These are phyloP conservation scores for Fusarium anthophilum DNA, from an alignment of 2,329 filamentous ascomycete species.

Conservation along the genomic window DNA sequence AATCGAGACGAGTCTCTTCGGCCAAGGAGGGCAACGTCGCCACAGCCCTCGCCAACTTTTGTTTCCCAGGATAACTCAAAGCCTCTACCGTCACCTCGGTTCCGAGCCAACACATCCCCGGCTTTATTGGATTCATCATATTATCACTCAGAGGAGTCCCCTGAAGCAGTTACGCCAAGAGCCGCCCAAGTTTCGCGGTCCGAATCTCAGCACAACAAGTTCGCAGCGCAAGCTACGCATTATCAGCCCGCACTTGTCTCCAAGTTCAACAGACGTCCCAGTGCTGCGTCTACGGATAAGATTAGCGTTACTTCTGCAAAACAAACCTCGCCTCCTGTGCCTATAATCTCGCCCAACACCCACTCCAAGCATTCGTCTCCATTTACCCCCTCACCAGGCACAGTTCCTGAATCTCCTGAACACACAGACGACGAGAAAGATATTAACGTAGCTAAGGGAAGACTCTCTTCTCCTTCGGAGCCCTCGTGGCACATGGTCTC, in stretches of 20 bases:
- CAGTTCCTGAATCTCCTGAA: slow-evolving; percentile 55
- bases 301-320: background rate
- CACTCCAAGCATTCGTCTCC: slow-evolving; percentile 30
- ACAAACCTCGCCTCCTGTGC: slow-evolving; percentile 22
- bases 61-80: slow-evolving; percentile 5
- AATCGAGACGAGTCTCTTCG: slow-evolving; percentile 46
- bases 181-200: slow-evolving; percentile 20
- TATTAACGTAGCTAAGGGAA: slow-evolving; percentile 39
- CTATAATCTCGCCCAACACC: slow-evolving; percentile 1
- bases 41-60: slow-evolving; percentile 59
- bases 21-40: slow-evolving; percentile 60
- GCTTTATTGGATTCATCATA: slow-evolving; percentile 53
- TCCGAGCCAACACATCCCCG: slow-evolving; percentile 66
- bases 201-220: slow-evolving; percentile 9
- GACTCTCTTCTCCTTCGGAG: slow-evolving; percentile 51
- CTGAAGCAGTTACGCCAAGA: slow-evolving; percentile 17
- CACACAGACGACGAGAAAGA: slow-evolving; percentile 42
- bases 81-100: slow-evolving; percentile 49
- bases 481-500: slow-evolving; percentile 61
- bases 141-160: slow-evolving; percentile 42
- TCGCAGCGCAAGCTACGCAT: background rate
- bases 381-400: slow-evolving; percentile 33
- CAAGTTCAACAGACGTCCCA: slow-evolving; percentile 41
- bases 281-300: slow-evolving; percentile 16
- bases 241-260: slow-evolving; percentile 32